Percentiles rank a stretch among this genome's conserved stretches.
phyloP scores from a whole-genome alignment of 2,329 filamentous ascomycete species.

The Zasmidium angulare region DNA sequence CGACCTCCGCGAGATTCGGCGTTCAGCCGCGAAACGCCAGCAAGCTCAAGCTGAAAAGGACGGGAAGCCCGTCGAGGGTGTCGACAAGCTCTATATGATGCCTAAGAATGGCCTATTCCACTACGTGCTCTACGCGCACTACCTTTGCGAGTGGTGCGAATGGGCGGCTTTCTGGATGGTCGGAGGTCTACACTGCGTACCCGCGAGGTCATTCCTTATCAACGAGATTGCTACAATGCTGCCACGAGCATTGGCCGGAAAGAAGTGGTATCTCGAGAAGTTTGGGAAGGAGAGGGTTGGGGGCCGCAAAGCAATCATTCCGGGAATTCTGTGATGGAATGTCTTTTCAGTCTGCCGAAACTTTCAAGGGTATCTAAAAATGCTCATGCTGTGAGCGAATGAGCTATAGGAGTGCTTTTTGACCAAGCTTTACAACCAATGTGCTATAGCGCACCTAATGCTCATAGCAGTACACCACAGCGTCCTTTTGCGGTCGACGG shows the following conservation, averaged over 20 bases:
- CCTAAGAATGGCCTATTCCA: slow-evolving; percentile 81
- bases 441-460: neutral
- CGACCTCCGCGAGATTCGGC: slow-evolving; percentile 80
- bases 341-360: neutral
- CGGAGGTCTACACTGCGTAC: slow-evolving; percentile 63
- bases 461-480: too few relatives aligned
- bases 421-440: neutral
- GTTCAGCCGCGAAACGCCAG: slow-evolving; percentile 64
- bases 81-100: slow-evolving; percentile 83
- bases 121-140: slow-evolving; percentile 86
- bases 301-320: slow-evolving; percentile 71
- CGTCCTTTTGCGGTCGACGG: too few relatives aligned
- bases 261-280: slow-evolving; percentile 80
- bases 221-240: slow-evolving; percentile 92
- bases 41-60: slow-evolving; percentile 47
- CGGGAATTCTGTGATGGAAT: slow-evolving; percentile 50
- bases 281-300: slow-evolving; percentile 84
- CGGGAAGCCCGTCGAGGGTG: slow-evolving; percentile 49
- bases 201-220: slow-evolving; percentile 76
- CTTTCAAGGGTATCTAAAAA: neutral
- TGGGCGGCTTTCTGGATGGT: slow-evolving; percentile 88
- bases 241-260: slow-evolving; percentile 77
- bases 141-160: slow-evolving; percentile 95
- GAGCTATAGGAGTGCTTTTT: neutral
- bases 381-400: neutral